Conservation (phyloP, 1,139 yeast species). For the Yamadazyma pseudoaaseri region DNA sequence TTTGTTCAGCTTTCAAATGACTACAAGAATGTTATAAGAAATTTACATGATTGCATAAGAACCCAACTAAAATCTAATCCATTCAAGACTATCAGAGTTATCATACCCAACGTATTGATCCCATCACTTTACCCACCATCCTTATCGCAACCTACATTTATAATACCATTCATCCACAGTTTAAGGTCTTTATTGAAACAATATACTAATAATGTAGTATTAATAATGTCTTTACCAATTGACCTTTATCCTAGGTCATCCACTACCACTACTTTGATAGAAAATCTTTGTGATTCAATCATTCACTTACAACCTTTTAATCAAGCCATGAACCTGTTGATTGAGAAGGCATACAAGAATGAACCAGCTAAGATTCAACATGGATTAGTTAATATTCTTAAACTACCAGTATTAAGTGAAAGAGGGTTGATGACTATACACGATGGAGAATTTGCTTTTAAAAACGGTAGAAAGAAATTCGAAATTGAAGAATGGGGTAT, state of each 20-base stretch:
- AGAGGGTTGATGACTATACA: constrained; percentile 78
- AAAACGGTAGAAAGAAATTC: constrained; percentile 77
- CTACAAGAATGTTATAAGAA: constrained; percentile 28
- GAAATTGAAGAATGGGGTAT: constrained; percentile 93
- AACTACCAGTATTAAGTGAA: constrained; percentile 71
- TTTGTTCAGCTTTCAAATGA: constrained; percentile 41
- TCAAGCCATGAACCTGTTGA: constrained; percentile 64
- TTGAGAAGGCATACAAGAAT: constrained; percentile 66
- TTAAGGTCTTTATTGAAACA: constrained; percentile 55
- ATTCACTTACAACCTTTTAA: constrained; percentile 81
- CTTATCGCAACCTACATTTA: constrained; percentile 45
- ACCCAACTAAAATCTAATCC: constrained; percentile 30
- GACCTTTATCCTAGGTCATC: constrained; percentile 64
- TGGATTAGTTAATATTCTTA: constrained; percentile 76
- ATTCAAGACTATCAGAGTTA: constrained; percentile 56
- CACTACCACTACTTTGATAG: constrained; percentile 52
- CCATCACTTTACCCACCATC: constrained; percentile 72
- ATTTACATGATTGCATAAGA: constrained; percentile 42
- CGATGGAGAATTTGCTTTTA: constrained; percentile 79
- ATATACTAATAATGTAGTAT: constrained; percentile 44
- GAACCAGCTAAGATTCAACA: constrained; percentile 80
- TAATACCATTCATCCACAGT: constrained; percentile 63
- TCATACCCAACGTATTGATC: constrained; percentile 73
- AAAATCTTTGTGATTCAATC: constrained; percentile 64
- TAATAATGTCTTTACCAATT: constrained; percentile 56